Conservation (phyloP, 768 basidiomycete species). For the Calocybe gangraenosa region DNA sequence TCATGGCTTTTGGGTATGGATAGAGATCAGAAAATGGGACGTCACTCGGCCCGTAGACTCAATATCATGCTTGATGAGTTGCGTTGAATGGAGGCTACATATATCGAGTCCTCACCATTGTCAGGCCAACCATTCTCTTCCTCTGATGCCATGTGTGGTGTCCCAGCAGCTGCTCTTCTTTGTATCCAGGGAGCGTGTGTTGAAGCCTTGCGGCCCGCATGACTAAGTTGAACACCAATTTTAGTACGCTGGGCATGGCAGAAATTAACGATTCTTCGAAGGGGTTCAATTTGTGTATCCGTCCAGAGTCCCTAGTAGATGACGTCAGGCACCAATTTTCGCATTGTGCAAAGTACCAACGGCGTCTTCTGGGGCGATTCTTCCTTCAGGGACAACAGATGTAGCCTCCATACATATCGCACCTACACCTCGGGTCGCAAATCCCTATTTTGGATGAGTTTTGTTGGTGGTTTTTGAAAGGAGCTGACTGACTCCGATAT, state of each 20-base stretch:
- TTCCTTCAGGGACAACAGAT: slow-evolving; percentile 67
- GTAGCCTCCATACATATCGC: slow-evolving; percentile 74
- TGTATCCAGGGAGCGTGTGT: slow-evolving; percentile 67
- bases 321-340: neutral
- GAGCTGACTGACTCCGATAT: slow-evolving; percentile 48
- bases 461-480: too few relatives aligned
- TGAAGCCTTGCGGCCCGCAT: slow-evolving; percentile 70
- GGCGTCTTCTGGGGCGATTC: slow-evolving; percentile 64
- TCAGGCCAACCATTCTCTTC: slow-evolving; percentile 72
- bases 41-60: too few relatives aligned
- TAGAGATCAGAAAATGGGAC: slow-evolving; percentile 43
- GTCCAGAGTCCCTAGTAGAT: slow-evolving; percentile 58
- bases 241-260: slow-evolving; percentile 63
- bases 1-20: slow-evolving; percentile 57
- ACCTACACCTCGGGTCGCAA: slow-evolving; percentile 69
- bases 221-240: slow-evolving; percentile 78
- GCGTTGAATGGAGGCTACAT: neutral
- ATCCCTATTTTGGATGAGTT: slow-evolving; percentile 37
- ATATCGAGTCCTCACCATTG: slow-evolving; percentile 34
- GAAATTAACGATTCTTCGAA: slow-evolving; percentile 72
- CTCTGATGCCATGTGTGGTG: slow-evolving; percentile 32
- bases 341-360: neutral
- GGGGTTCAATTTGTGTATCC: slow-evolving; percentile 68
- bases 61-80: neutral
- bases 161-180: slow-evolving; percentile 27